Base-by-base conservation (phyloP, 352 stramenopile genomes). In the Blastocystis hominis region DNA sequence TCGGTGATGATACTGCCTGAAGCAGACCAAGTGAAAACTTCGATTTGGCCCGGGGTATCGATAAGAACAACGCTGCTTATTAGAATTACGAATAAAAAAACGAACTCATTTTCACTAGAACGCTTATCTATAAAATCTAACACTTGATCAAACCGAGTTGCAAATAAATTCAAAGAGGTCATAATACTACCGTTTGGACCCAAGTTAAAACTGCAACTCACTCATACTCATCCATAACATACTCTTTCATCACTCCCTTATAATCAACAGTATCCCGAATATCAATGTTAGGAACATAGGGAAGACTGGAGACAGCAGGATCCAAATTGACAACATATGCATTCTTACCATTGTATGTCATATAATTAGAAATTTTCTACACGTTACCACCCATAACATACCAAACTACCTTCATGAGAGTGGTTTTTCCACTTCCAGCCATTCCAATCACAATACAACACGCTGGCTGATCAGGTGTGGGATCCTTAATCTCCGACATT, bases 241-340 rank as follows among this genome's bases (percentile, higher is more conserved):
- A 62, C 44, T 90, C 44, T 54, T 91, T 86, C 88, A 91, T 93
- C 6, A 92, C 90, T 47, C 88, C 93, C 89, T 98, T 97, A 91
- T 98, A 99, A 91, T 98, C 95, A 24, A 99, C 95, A 3, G 95
- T 98, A 90, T 99, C 97, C 36, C 97, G 94, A 90, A 99, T 99
- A 91, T 99, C 96, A 88, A 99, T 98, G 88, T 97, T 97, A 46
- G 95, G 94, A 24, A 91, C 93, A 90, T 98, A 98, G 24, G 95
- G 95, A 0, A 98, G 93, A 89, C 96, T 94, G 88, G 94, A 93
- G 30, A 98, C 96, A 2, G 96, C 97, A 36, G 97, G 97, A 91
- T 99, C 97, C 70, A 98, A 92, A 91, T 99, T 99, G 59, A 99
- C 93, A 38, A 96, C 92, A 91, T 98, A 99, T 38, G 95, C 93